Base-by-base conservation (phyloP, 2,329 filamentous ascomycete genomes). In the Cytospora piceae region DNA sequence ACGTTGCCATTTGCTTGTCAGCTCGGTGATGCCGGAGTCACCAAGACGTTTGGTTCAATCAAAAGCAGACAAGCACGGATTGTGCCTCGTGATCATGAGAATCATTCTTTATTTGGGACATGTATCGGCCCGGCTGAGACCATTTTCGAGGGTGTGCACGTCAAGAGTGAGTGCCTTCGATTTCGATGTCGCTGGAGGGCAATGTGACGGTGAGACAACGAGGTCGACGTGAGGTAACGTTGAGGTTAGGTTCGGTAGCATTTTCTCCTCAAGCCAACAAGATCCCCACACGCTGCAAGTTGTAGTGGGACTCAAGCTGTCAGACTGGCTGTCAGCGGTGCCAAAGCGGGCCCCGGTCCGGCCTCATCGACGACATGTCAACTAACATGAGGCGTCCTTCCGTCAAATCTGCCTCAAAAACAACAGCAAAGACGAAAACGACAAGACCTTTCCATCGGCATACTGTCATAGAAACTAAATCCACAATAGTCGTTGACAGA, bases 161-260 rank as follows among this genome's bases (percentile, higher is more conserved):
- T 46, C 8, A 57, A 39, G 34, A n/a, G 32, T 42, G 34, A n/a
- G 32, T 42, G n/a, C n/a, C 17, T 52, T 24, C 31, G 12, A 39
- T 20, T 52, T 24, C 39, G 12, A 39, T 24, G 22, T 29, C 17
- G 42, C 31, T 39, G 15, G 8, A 22, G 53, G 12, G 39, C 42
- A 32, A 31, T 24, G 31, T 52, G 61, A 63, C 53, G 61, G 53
- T 54, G 22, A 39, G 39, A 46, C 20, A 46, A 15, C 20, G 8
- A 46, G 39, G 20, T 46, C n/a, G 39, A 57, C 22, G 29, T 56
- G 49, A 57, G 53, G 61, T 57, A 63, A 63, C 61, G 53, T 63
- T 63, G 22, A 37, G 32, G 27, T 55, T 22, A 57, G 39, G 14
- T 29, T 31, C 4, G 52, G 53, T 27, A 29, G 53, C 56, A 20